Evolutionary conservation across 2,329 filamentous ascomycete genomes (phyloP).

Genomic region (Dendrostoma leiphaemia): DNA sequence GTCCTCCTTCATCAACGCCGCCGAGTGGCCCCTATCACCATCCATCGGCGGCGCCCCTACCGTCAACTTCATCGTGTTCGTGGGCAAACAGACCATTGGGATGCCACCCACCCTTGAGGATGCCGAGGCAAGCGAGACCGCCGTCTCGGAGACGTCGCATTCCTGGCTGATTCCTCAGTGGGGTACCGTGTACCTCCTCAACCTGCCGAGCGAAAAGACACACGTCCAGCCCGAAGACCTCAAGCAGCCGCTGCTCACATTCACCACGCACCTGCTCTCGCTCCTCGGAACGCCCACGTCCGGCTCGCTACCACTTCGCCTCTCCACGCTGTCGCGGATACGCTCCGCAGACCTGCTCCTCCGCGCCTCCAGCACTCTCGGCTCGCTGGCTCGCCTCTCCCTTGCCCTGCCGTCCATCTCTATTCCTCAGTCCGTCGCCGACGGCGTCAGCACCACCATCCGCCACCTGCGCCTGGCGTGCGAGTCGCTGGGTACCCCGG

Average conservation of each 20-base stretch:
- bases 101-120: slow-evolving; percentile 22
- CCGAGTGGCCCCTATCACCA: slow-evolving; percentile 93
- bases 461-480: slow-evolving; percentile 76
- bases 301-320: slow-evolving; percentile 79
- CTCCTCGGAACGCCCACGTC: slow-evolving; percentile 81
- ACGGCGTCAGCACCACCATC: slow-evolving; percentile 79
- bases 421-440: slow-evolving; percentile 82
- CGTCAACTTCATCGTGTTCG: slow-evolving; percentile 92
- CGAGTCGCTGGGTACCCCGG: slow-evolving; percentile 60
- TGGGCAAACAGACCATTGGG: slow-evolving; percentile 73
- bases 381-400: slow-evolving; percentile 84
- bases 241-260: slow-evolving; percentile 79
- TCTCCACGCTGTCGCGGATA: slow-evolving; percentile 83
- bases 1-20: slow-evolving; percentile 93
- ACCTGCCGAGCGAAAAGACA: slow-evolving; percentile 38
- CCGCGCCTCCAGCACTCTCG: slow-evolving; percentile 88
- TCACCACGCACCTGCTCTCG: slow-evolving; percentile 85
- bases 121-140: slow-evolving; percentile 25
- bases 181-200: slow-evolving; percentile 69
- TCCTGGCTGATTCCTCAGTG: slow-evolving; percentile 95
- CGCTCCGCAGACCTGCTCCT: slow-evolving; percentile 81
- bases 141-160: slow-evolving; percentile 49
- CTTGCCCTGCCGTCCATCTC: slow-evolving; percentile 84
- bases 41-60: slow-evolving; percentile 93
- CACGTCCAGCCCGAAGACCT: slow-evolving; percentile 66